Evolutionary conservation across 441 rosid genomes (phyloP).

Genomic region (Eruca vesicaria): DNA sequence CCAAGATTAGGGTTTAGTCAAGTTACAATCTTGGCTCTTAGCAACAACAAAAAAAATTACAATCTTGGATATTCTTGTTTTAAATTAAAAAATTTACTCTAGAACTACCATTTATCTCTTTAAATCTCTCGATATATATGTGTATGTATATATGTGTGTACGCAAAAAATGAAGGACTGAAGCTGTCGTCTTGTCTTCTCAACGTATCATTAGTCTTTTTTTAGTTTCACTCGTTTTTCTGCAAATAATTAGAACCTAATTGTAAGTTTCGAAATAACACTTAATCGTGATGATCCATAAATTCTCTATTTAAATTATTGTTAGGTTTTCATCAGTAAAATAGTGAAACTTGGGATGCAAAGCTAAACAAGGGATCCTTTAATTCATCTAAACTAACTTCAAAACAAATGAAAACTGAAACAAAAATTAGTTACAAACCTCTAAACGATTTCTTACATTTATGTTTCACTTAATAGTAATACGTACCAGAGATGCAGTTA

Average conservation of each 20-base stretch:
- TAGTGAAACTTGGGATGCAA: conserved; percentile 27
- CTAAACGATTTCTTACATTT: not conserved
- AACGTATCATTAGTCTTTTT: conserved; percentile 5
- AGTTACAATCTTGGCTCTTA: not conserved
- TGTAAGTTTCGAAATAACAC: conserved; percentile 12
- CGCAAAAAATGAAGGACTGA: not conserved
- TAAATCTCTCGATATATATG: not conserved
- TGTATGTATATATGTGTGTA: not conserved
- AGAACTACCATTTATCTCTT: not conserved
- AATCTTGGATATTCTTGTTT: not conserved
- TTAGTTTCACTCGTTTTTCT: conserved; percentile 5
- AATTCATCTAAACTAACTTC: not conserved
- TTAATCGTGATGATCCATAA: not conserved
- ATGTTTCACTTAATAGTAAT: not conserved
- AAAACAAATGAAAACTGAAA: not conserved
- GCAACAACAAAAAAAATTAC: too few species aligned
- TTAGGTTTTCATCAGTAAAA: conserved; percentile 34
- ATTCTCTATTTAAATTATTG: not conserved
- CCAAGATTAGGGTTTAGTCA: conserved; percentile 21
- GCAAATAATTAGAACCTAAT: conserved; percentile 26
- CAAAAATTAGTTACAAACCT: too few species aligned
- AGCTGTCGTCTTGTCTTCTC: conserved; percentile 34
- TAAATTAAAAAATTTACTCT: not conserved
- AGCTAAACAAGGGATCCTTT: conserved; percentile 3
- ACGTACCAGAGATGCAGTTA: not conserved